Evolutionary conservation across 352 stramenopile species (phyloP).

Genomic region (Blastocystis sp.): DNA sequence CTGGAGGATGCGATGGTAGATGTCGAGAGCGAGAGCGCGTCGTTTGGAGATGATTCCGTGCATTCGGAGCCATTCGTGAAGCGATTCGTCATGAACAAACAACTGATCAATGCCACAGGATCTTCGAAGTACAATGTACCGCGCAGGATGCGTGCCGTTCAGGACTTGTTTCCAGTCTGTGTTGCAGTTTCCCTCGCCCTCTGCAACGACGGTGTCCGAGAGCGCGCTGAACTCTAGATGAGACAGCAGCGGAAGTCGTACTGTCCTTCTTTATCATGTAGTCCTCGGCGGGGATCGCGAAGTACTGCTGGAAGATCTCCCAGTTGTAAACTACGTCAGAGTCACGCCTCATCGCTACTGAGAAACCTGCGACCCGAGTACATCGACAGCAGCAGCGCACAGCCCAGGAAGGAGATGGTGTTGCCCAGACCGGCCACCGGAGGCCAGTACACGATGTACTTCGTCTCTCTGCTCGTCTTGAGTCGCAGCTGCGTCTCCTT

Average conservation of each 20-base stretch:
- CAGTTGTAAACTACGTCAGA: slow-evolving; percentile 5
- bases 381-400: background rate
- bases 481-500: background rate
- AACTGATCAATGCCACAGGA: slow-evolving; percentile 10
- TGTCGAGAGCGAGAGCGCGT: background rate
- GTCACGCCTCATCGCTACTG: background rate
- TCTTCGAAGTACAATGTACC: slow-evolving; percentile 1
- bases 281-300: background rate
- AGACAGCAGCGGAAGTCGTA: background rate
- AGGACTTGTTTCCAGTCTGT: background rate
- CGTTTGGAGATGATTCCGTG: background rate
- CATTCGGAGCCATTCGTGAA: background rate
- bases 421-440: slow-evolving; percentile 1
- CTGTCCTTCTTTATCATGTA: background rate
- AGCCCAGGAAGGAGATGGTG: background rate
- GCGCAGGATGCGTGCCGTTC: background rate
- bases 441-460: slow-evolving; percentile 29
- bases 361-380: background rate
- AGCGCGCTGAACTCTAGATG: background rate
- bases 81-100: background rate
- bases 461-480: background rate
- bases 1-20: background rate
- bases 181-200: background rate
- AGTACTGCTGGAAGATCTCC: slow-evolving; percentile 2
- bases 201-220: background rate